Conservation (phyloP, 345 rosid genomes). For the Salix koriyanagi region DNA sequence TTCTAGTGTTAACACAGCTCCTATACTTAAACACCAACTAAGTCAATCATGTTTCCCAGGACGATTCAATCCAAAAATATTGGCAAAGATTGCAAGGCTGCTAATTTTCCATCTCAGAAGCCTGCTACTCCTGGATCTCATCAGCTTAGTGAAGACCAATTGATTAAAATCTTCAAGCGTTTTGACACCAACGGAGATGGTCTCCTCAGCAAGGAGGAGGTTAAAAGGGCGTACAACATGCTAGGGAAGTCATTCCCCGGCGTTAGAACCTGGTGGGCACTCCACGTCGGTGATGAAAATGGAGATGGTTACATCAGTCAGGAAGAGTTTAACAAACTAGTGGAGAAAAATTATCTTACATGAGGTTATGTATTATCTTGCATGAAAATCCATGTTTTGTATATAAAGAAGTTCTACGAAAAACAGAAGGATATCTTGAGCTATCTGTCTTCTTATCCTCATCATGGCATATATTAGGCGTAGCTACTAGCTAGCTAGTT, state of each 20-base stretch:
- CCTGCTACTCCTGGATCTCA: too few relatives aligned
- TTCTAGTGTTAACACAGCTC: too few relatives aligned
- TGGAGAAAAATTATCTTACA: not conserved
- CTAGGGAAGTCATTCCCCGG: slow-evolving; percentile 2
- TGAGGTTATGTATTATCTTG: not conserved
- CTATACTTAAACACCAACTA: too few relatives aligned
- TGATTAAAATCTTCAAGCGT: not conserved
- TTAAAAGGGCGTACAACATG: not conserved
- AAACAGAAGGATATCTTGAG: too few relatives aligned
- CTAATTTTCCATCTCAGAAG: not conserved
- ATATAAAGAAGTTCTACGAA: too few relatives aligned
- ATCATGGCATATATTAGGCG: too few relatives aligned
- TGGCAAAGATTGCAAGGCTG: too few relatives aligned
- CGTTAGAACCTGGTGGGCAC: slow-evolving; percentile 1
- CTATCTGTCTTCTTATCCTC: too few relatives aligned
- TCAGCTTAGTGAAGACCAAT: not conserved
- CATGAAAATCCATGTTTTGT: too few relatives aligned
- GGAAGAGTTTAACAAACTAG: not conserved
- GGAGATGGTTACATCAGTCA: slow-evolving; percentile 15
- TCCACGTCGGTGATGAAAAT: slow-evolving; percentile 11
- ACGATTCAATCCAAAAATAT: too few relatives aligned
- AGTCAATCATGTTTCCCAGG: too few relatives aligned
- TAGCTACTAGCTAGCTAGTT: too few relatives aligned
- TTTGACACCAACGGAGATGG: slow-evolving; percentile 14
- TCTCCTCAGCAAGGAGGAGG: slow-evolving; percentile 11